A percentile compares a stretch with the other conserved stretches of the same genome.
phyloP scores from a whole-genome alignment of 2,329 filamentous ascomycete genomes.

The Alternaria gansuensis region DNA sequence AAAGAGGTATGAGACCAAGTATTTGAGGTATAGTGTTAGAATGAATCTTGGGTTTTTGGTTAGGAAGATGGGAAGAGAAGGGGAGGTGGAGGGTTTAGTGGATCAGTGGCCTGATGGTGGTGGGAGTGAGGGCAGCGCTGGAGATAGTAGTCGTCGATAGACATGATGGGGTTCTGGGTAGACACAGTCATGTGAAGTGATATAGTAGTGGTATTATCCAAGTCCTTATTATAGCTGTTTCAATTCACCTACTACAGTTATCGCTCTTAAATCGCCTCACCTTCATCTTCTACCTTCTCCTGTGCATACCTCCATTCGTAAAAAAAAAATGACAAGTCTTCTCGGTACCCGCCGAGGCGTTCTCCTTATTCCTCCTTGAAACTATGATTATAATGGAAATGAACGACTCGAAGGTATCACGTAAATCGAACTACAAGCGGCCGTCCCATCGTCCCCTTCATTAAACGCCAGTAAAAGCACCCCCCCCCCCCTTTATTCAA shows the following conservation, averaged over 20 bases:
- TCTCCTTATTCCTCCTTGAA: neutral
- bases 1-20: constrained; percentile 44
- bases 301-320: neutral
- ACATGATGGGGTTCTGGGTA: neutral
- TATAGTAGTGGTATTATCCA: constrained; percentile 3
- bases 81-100: constrained; percentile 20
- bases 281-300: neutral
- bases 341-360: constrained; percentile 9
- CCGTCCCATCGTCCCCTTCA: constrained; percentile 10
- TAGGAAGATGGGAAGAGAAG: constrained; percentile 27
- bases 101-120: constrained; percentile 45
- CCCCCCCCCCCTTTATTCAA: constrained; percentile 10
- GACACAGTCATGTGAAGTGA: neutral
- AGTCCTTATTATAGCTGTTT: neutral
- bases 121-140: constrained; percentile 1
- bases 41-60: constrained; percentile 46
- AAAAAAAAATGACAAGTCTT: neutral
- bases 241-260: constrained; percentile 1
- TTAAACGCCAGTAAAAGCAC: constrained; percentile 7
- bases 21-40: constrained; percentile 43
- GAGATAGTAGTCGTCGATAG: neutral
- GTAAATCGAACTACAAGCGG: constrained; percentile 10
- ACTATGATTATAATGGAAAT: constrained; percentile 14
- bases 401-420: constrained; percentile 21
- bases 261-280: neutral